These are phyloP conservation scores for Clarireedia paspali DNA, from an alignment of 2,329 filamentous ascomycete species.

Conservation along the genomic window DNA sequence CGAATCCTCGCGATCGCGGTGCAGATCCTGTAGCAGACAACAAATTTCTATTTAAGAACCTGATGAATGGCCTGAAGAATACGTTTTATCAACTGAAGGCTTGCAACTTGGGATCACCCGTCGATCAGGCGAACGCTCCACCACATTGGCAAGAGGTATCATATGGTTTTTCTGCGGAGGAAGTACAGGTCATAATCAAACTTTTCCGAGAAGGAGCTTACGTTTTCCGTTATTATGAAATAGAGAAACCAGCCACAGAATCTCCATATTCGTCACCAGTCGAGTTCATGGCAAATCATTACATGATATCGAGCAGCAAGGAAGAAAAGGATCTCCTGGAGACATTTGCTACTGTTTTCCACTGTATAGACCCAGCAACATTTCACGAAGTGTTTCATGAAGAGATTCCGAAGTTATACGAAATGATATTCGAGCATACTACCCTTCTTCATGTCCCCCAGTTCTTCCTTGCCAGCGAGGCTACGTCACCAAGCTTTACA, in stretches of 20 bases:
- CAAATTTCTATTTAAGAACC: slow-evolving; percentile 94
- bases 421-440: slow-evolving; percentile 96
- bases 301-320: slow-evolving; percentile 87
- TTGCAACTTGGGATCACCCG: slow-evolving; percentile 68
- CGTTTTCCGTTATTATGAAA: slow-evolving; percentile 94
- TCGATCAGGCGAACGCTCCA: slow-evolving; percentile 73
- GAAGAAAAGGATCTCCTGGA: slow-evolving; percentile 97
- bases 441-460: slow-evolving; percentile 91
- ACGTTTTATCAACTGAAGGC: slow-evolving; percentile 91
- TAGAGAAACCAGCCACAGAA: slow-evolving; percentile 69
- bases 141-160: slow-evolving; percentile 93
- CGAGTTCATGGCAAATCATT: slow-evolving; percentile 89
- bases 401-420: slow-evolving; percentile 92
- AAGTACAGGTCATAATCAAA: slow-evolving; percentile 93
- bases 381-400: slow-evolving; percentile 98
- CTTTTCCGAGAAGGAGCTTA: slow-evolving; percentile 94
- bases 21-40: slow-evolving; percentile 92
- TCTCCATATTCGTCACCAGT: slow-evolving; percentile 72
- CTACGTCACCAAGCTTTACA: slow-evolving; percentile 93
- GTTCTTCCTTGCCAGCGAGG: slow-evolving; percentile 97
- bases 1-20: slow-evolving; percentile 80
- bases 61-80: slow-evolving; percentile 92
- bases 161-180: slow-evolving; percentile 93
- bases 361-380: slow-evolving; percentile 94
- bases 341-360: slow-evolving; percentile 96